Evolutionary conservation across 1,284 basidiomycete species (phyloP).

Genomic region (Cryptococcus sp.): DNA sequence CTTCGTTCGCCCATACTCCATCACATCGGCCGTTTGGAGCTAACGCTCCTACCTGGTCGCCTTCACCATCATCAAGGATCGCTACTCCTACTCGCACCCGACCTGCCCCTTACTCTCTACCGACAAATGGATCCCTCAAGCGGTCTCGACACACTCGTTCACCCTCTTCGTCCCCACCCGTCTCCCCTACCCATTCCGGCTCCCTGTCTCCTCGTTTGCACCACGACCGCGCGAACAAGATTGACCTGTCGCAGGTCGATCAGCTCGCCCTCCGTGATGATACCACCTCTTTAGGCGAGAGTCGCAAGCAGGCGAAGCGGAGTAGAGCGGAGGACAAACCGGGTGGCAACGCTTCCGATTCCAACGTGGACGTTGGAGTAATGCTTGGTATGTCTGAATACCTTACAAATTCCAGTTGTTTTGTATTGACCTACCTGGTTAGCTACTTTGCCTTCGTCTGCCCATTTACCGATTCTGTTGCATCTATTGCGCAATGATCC

Average conservation of each 20-base stretch:
- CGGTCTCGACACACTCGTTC: constrained; percentile 30
- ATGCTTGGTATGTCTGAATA: constrained; percentile 40
- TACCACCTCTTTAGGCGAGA: constrained; percentile 13
- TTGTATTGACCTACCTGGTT: background rate
- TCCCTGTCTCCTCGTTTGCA: constrained; percentile 6
- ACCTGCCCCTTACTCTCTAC: background rate
- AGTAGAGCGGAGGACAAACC: constrained; percentile 9
- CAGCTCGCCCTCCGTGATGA: constrained; percentile 24
- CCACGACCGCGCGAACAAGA: background rate
- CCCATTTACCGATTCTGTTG: constrained; percentile 46
- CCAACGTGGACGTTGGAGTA: constrained; percentile 37
- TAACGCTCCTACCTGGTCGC: too few relatives aligned
- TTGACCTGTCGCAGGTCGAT: constrained; percentile 22
- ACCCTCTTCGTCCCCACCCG: constrained; percentile 32
- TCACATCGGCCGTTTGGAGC: too few relatives aligned
- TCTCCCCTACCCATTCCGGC: constrained; percentile 20
- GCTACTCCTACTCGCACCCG: background rate
- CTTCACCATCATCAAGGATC: too few relatives aligned
- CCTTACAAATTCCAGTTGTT: background rate
- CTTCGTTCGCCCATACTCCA: constrained; percentile 2
- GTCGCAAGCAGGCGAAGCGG: constrained; percentile 28
- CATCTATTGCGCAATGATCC: constrained; percentile 42
- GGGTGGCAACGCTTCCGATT: too few relatives aligned
- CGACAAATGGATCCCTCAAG: constrained; percentile 12
- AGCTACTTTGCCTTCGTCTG: constrained; percentile 44